These are phyloP conservation scores for Talaromyces sp. DNA, from an alignment of 2,329 filamentous ascomycete genomes.

Conservation along the genomic window DNA sequence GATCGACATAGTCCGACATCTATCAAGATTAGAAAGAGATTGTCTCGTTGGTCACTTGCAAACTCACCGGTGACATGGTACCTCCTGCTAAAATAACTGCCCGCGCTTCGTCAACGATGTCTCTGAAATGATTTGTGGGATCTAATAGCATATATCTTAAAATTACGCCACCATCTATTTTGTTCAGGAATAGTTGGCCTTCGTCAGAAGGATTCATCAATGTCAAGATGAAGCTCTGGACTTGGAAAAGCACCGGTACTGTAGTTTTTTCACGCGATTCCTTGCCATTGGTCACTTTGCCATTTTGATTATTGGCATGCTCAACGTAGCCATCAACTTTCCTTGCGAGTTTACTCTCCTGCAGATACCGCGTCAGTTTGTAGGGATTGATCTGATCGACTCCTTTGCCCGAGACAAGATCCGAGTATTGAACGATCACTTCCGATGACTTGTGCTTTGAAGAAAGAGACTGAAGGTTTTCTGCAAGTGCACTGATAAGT, in stretches of 20 bases:
- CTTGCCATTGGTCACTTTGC: not conserved
- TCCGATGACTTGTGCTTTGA: conserved; percentile 46
- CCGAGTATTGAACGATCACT: conserved; percentile 64
- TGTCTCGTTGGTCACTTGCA: not conserved
- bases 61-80: conserved; percentile 79
- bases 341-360: conserved; percentile 85
- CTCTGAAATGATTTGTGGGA: conserved; percentile 83
- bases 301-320: conserved; percentile 44
- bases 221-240: conserved; percentile 67
- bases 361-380: conserved; percentile 79
- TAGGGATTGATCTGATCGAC: conserved; percentile 94
- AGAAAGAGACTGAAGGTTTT: conserved; percentile 57
- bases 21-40: conserved; percentile 21
- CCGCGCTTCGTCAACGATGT: conserved; percentile 76
- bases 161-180: conserved; percentile 47
- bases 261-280: conserved; percentile 26
- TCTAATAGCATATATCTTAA: conserved; percentile 86
- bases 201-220: conserved; percentile 78
- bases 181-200: conserved; percentile 56
- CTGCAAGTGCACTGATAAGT: conserved; percentile 70
- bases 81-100: conserved; percentile 89
- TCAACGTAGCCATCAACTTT: conserved; percentile 88
- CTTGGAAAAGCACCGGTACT: conserved; percentile 56
- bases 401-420: conserved; percentile 74
- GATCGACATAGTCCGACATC: conserved; percentile 81